phyloP scores from a whole-genome alignment of 2,329 filamentous ascomycete genomes.

The Sporothrix luriei region DNA sequence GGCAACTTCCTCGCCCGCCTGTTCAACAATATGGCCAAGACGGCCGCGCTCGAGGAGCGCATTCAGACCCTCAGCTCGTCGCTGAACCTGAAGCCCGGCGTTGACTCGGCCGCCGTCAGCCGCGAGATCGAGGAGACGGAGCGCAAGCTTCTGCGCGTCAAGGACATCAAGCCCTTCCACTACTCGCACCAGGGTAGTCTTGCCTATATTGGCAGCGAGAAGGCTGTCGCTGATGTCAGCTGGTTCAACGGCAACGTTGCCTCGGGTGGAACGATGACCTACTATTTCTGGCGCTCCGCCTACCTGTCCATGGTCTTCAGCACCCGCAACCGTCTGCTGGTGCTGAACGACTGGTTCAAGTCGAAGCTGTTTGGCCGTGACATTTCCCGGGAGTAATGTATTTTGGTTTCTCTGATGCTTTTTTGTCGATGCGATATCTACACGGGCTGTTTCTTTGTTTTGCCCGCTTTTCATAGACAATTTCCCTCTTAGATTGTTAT shows the following conservation, averaged over 20 bases:
- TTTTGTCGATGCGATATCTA: conserved; percentile 2
- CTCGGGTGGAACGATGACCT: conserved; percentile 89
- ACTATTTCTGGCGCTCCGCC: conserved; percentile 96
- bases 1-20: conserved; percentile 91
- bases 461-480: conserved; percentile 14
- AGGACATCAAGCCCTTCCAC: conserved; percentile 95
- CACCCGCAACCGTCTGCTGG: conserved; percentile 92
- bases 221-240: conserved; percentile 91
- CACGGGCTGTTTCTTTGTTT: neutral
- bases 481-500: conserved; percentile 3
- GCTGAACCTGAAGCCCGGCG: conserved; percentile 63
- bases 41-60: conserved; percentile 75
- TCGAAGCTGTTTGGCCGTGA: conserved; percentile 96
- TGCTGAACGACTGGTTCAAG: conserved; percentile 94
- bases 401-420: neutral
- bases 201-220: conserved; percentile 97
- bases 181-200: conserved; percentile 97
- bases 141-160: conserved; percentile 83
- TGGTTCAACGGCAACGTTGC: conserved; percentile 98
- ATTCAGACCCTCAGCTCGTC: conserved; percentile 68
- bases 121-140: conserved; percentile 82
- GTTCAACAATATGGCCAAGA: conserved; percentile 99
- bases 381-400: conserved; percentile 74
- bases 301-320: conserved; percentile 99
- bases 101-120: conserved; percentile 68